Evolutionary conservation across 1,139 yeast species (phyloP).

Genomic region (Barnettozyma hawaiiensis): DNA sequence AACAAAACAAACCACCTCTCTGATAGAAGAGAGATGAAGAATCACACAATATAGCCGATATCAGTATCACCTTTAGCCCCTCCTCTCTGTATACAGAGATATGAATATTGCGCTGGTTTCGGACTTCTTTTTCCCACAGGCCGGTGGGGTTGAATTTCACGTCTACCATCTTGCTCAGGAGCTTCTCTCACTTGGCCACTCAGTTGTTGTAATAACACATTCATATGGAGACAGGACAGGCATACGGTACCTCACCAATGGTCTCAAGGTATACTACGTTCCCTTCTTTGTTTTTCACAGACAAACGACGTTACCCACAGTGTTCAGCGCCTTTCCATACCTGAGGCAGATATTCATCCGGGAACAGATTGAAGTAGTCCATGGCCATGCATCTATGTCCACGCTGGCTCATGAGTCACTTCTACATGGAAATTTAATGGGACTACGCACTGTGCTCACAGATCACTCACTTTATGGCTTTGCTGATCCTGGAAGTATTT

Average conservation of each 20-base stretch:
- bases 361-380: constrained; percentile 83
- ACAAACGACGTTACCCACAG: constrained; percentile 83
- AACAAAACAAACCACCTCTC: too few relatives aligned
- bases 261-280: constrained; percentile 86
- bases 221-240: constrained; percentile 82
- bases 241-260: constrained; percentile 76
- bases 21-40: too few relatives aligned
- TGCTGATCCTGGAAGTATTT: constrained; percentile 75
- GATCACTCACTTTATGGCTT: constrained; percentile 96
- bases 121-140: constrained; percentile 96
- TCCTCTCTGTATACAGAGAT: neutral
- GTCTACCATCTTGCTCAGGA: constrained; percentile 71
- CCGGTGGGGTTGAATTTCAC: constrained; percentile 97
- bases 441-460: constrained; percentile 83
- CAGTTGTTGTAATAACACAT: constrained; percentile 87
- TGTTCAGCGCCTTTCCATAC: constrained; percentile 82
- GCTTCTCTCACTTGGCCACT: constrained; percentile 79
- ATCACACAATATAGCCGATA: too few relatives aligned
- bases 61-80: too few relatives aligned
- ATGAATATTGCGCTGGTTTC: constrained; percentile 52
- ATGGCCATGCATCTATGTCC: constrained; percentile 91
- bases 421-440: constrained; percentile 90
- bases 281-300: constrained; percentile 78
- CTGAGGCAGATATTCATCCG: constrained; percentile 79
- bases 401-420: constrained; percentile 86